Evolutionary conservation across 441 rosid species (phyloP).

Genomic region (Arabidopsis lyrata): DNA sequence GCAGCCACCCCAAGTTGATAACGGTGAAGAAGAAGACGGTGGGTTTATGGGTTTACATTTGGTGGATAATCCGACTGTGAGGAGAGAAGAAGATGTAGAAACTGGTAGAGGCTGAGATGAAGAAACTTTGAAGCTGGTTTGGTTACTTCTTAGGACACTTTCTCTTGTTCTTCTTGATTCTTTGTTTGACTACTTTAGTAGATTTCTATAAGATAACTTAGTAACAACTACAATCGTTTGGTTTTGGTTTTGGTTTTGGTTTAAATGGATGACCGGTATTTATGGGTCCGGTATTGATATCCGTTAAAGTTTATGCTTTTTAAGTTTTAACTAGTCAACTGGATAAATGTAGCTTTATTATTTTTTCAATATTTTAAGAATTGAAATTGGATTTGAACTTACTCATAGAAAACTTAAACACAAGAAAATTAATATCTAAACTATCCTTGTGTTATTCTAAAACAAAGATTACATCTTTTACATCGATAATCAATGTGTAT

Average conservation of each 20-base stretch:
- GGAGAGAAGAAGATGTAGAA: conserved; percentile 52
- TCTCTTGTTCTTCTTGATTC: conserved; percentile 13
- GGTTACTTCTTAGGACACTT: conserved; percentile 31
- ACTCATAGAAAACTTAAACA: background rate
- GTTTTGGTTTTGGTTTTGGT: background rate
- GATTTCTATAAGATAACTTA: conserved; percentile 17
- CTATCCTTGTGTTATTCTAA: background rate
- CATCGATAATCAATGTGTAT: too few species aligned
- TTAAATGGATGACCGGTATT: conserved; percentile 4
- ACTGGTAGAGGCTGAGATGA: conserved; percentile 46
- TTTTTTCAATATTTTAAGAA: too few species aligned
- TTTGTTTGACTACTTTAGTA: conserved; percentile 15
- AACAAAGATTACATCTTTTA: too few species aligned
- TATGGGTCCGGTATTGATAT: background rate
- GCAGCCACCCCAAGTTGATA: conserved; percentile 35
- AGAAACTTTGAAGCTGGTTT: conserved; percentile 14
- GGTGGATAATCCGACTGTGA: conserved; percentile 44
- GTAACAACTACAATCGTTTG: background rate
- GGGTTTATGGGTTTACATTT: conserved; percentile 58
- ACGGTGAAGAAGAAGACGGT: conserved; percentile 46
- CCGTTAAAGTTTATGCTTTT: background rate
- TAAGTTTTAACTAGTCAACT: too few species aligned
- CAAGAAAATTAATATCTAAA: background rate
- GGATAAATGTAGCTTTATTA: too few species aligned
- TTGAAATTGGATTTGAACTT: background rate